Conservation (phyloP, 164 flowering plant species). For the Tetrastigma voinierianum region DNA sequence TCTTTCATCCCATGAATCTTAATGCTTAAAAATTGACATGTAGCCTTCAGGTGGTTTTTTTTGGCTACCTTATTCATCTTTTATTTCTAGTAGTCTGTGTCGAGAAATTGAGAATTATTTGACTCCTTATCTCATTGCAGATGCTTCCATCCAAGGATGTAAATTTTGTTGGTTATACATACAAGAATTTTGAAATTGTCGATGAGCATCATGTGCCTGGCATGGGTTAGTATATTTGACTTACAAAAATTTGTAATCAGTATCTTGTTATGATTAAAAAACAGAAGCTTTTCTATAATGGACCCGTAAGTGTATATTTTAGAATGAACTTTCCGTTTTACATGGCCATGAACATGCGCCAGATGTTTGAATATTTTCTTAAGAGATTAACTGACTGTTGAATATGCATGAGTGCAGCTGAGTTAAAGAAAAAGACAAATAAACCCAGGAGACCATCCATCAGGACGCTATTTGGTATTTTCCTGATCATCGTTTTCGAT, state of each 20-base stretch:
- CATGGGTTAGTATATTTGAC: conserved; percentile 28
- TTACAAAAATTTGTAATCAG: not conserved
- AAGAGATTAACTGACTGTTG: not conserved
- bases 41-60: not conserved
- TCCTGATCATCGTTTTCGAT: not conserved
- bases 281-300: not conserved
- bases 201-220: conserved; percentile 30
- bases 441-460: conserved; percentile 48
- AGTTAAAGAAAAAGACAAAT: conserved; percentile 42
- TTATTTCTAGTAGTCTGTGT: not conserved
- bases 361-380: not conserved
- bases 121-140: conserved; percentile 14
- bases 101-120: not conserved
- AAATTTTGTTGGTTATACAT: conserved; percentile 26
- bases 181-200: conserved; percentile 23
- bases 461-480: conserved; percentile 44
- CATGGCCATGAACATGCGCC: not conserved
- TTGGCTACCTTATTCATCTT: not conserved
- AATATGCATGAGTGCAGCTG: conserved; percentile 27
- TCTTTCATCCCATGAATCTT: too few species aligned
- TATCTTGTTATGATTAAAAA: not conserved
- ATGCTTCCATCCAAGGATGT: conserved; percentile 46
- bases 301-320: not conserved
- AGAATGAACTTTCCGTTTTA: not conserved
- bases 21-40: too few species aligned